Percentiles rank a stretch among this genome's conserved stretches.
Conservation (phyloP, 768 basidiomycete genomes). For the Peribolospora kevripleyi region DNA sequence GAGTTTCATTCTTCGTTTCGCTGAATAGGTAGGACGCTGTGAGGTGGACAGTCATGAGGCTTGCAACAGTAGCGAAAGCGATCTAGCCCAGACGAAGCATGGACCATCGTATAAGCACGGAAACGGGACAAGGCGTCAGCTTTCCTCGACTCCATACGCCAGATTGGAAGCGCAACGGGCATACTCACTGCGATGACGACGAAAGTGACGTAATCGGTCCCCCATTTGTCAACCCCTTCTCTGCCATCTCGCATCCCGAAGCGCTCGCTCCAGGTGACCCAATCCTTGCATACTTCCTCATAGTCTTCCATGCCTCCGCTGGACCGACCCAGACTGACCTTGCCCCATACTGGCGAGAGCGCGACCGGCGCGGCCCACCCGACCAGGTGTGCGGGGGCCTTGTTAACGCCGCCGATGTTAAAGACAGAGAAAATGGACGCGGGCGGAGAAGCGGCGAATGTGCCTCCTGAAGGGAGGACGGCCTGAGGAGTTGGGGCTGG, state of each 20-base stretch:
- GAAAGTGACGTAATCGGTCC: slow-evolving; percentile 44
- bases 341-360: too few relatives aligned
- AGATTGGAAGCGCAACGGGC: too few relatives aligned
- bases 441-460: too few relatives aligned
- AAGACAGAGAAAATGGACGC: too few relatives aligned
- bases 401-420: too few relatives aligned
- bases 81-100: slow-evolving; percentile 26
- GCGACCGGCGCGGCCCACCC: too few relatives aligned
- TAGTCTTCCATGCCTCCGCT: not conserved
- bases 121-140: not conserved
- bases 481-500: slow-evolving; percentile 14
- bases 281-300: slow-evolving; percentile 33
- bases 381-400: too few relatives aligned
- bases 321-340: not conserved
- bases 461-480: too few relatives aligned
- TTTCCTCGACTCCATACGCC: too few relatives aligned
- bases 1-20: not conserved
- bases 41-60: slow-evolving; percentile 57
- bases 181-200: slow-evolving; percentile 48
- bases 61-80: slow-evolving; percentile 42
- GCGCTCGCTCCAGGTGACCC: slow-evolving; percentile 50
- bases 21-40: slow-evolving; percentile 51
- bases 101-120: not conserved
- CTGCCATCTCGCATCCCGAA: slow-evolving; percentile 22
- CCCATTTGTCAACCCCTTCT: slow-evolving; percentile 21